phyloP scores from a whole-genome alignment of 2,329 filamentous ascomycete species.

The Dryadomyces quercus-mongolicae region DNA sequence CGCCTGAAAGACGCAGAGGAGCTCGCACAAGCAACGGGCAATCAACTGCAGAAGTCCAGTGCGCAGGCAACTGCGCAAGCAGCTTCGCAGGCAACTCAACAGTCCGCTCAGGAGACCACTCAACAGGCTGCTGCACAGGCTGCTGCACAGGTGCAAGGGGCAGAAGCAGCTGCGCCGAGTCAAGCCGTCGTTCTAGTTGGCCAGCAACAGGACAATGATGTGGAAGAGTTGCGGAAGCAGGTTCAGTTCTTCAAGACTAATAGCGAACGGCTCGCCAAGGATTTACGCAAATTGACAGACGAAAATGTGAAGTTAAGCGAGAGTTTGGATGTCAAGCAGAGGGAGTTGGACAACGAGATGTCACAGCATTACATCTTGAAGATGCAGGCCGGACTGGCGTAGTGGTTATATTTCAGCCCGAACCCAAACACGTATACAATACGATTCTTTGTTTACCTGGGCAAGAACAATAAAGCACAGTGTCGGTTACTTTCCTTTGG shows the following conservation, averaged over 20 bases:
- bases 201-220: not conserved
- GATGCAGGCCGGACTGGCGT: not conserved
- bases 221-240: not conserved
- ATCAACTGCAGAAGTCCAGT: too few species aligned
- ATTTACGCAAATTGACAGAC: not conserved
- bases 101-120: not conserved
- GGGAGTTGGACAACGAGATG: not conserved
- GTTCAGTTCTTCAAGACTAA: slow-evolving; percentile 2
- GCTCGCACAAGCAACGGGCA: not conserved
- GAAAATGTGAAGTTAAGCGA: not conserved
- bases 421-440: too few species aligned
- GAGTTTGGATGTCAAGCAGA: not conserved
- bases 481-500: too few species aligned
- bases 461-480: too few species aligned
- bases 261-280: not conserved
- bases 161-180: not conserved
- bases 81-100: not conserved
- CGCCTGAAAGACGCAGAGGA: not conserved
- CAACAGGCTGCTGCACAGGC: not conserved
- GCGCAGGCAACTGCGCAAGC: not conserved
- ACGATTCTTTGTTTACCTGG: too few species aligned
- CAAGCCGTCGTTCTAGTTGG: not conserved
- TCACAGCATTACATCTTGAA: not conserved
- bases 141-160: not conserved
- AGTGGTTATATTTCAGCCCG: not conserved